These are phyloP conservation scores for Trametes punicea DNA, from an alignment of 768 basidiomycete genomes.

Conservation along the genomic window DNA sequence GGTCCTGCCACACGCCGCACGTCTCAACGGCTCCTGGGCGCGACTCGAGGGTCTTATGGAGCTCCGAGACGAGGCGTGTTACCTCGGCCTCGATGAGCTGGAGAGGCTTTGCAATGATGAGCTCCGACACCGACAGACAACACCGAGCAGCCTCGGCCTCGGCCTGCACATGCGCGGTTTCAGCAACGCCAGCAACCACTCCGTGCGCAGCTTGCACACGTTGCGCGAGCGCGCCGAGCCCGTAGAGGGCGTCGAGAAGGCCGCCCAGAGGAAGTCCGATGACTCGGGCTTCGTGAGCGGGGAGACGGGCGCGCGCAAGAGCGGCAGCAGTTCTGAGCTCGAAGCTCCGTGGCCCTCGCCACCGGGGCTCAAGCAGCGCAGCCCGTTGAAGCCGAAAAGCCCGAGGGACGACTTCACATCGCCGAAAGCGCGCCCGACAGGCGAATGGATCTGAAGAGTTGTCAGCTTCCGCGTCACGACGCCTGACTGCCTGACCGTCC, in stretches of 20 bases:
- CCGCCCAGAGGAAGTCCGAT: constrained; percentile 14
- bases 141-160: constrained; percentile 31
- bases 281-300: constrained; percentile 26
- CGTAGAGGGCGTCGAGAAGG: constrained; percentile 5
- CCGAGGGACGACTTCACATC: constrained; percentile 14
- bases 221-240: constrained; percentile 52
- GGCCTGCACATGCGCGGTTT: constrained; percentile 41
- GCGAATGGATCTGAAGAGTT: constrained; percentile 27
- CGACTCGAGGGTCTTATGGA: constrained; percentile 68
- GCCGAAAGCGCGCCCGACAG: constrained; percentile 16
- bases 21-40: constrained; percentile 41
- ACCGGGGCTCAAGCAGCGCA: constrained; percentile 11
- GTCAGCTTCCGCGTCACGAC: too few species aligned
- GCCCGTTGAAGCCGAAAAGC: constrained; percentile 3
- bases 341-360: constrained; percentile 19
- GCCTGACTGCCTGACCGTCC: background rate
- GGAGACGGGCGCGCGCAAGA: constrained; percentile 15
- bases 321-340: constrained; percentile 19
- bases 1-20: constrained; percentile 57
- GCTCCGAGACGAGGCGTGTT: constrained; percentile 75
- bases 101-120: constrained; percentile 66
- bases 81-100: constrained; percentile 66
- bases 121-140: constrained; percentile 46
- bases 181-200: constrained; percentile 53
- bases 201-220: constrained; percentile 58